A percentile compares a stretch with the other conserved stretches of the same genome.
phyloP scores from a whole-genome alignment of 208 protist species.

The Acanthamoeba divionensis region DNA sequence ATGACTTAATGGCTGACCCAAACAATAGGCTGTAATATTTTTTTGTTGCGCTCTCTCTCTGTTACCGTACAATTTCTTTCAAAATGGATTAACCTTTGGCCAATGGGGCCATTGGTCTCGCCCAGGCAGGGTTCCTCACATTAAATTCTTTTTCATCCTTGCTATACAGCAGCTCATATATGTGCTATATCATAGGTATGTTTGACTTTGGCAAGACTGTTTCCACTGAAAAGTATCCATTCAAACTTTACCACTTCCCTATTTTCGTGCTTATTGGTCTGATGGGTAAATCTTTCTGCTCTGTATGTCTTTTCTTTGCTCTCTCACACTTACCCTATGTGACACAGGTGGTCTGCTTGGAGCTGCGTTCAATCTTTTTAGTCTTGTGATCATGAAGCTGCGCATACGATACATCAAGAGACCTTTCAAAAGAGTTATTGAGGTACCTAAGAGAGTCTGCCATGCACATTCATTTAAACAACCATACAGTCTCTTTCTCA shows the following conservation, averaged over 20 bases:
- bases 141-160: not conserved
- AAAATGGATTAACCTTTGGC: not conserved
- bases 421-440: too few relatives aligned
- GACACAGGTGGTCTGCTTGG: not conserved
- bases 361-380: not conserved
- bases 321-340: not conserved
- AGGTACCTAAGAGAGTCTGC: not conserved
- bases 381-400: not conserved
- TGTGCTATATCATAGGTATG: not conserved
- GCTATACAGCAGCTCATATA: not conserved
- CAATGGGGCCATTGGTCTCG: not conserved
- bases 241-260: slow-evolving; percentile 9
- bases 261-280: not conserved
- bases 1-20: not conserved
- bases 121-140: not conserved
- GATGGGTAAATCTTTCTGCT: not conserved
- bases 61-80: not conserved
- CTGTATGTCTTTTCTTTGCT: not conserved
- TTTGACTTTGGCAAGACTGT: slow-evolving; percentile 1
- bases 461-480: not conserved
- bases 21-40: not conserved
- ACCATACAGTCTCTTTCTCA: not conserved
- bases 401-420: not conserved
- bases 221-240: not conserved
- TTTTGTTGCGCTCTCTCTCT: not conserved